Conservation (phyloP, 2,329 filamentous ascomycete genomes). For the Colletotrichum phormii region DNA sequence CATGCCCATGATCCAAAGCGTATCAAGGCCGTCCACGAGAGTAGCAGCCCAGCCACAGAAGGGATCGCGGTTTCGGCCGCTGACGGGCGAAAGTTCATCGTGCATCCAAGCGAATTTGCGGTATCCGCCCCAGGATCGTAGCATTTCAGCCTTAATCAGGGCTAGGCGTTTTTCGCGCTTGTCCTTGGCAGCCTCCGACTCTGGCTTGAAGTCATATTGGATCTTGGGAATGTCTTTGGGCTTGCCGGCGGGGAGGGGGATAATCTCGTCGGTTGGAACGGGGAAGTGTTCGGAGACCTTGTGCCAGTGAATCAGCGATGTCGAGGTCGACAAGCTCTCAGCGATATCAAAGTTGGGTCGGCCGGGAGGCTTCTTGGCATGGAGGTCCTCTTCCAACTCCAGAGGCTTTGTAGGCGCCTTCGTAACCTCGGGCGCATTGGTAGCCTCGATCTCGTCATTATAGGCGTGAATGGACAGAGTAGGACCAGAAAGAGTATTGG, state of each 20-base stretch:
- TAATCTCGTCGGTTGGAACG: slow-evolving; percentile 75
- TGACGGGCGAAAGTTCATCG: slow-evolving; percentile 85
- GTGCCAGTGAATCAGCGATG: slow-evolving; percentile 72
- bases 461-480: slow-evolving; percentile 28
- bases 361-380: slow-evolving; percentile 40
- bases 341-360: slow-evolving; percentile 38
- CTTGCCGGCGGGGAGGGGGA: slow-evolving; percentile 78
- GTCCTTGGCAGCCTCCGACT: slow-evolving; percentile 69
- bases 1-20: slow-evolving; percentile 87
- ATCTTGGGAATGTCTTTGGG: slow-evolving; percentile 80
- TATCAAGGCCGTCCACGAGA: slow-evolving; percentile 84
- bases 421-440: slow-evolving; percentile 23
- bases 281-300: slow-evolving; percentile 84
- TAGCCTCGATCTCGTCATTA: slow-evolving; percentile 8
- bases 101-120: slow-evolving; percentile 83
- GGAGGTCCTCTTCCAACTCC: slow-evolving; percentile 21
- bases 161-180: slow-evolving; percentile 74
- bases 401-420: slow-evolving; percentile 17
- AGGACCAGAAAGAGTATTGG: slow-evolving; percentile 16
- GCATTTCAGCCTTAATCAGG: slow-evolving; percentile 78
- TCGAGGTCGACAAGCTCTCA: slow-evolving; percentile 24
- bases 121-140: slow-evolving; percentile 86
- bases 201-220: slow-evolving; percentile 78
- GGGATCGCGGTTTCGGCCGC: slow-evolving; percentile 76
- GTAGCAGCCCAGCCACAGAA: slow-evolving; percentile 95